Evolutionary conservation across 1,139 yeast genomes (phyloP).

Genomic region (Sugiyamaella pinicola): DNA sequence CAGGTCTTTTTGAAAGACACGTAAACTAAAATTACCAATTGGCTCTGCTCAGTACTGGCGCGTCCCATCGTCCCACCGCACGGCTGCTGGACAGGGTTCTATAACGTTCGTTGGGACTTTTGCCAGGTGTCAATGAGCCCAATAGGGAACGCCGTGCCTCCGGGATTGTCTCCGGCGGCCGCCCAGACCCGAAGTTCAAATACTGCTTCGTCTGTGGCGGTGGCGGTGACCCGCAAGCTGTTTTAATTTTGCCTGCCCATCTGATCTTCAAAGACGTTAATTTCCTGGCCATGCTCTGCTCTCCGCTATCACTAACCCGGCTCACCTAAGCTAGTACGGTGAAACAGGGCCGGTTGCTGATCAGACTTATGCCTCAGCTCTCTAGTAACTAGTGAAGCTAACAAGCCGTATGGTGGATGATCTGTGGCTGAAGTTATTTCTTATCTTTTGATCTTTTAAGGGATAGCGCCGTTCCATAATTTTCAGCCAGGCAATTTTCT

Average conservation of each 20-base stretch:
- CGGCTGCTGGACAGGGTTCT: slow-evolving; percentile 8
- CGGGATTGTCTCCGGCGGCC: neutral
- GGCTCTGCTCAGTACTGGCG: neutral
- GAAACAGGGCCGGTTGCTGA: no score
- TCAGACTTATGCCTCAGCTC: no score
- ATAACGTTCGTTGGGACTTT: slow-evolving; percentile 10
- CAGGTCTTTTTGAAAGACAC: slow-evolving; percentile 17
- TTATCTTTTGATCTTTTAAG: neutral
- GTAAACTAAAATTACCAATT: slow-evolving; percentile 5
- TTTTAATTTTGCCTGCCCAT: no score
- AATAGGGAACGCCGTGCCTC: neutral
- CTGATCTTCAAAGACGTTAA: no score
- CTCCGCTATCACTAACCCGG: no score
- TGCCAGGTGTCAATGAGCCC: slow-evolving; percentile 14
- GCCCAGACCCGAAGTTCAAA: no score
- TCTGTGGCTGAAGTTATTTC: neutral
- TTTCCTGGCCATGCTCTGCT: no score
- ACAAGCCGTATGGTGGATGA: neutral
- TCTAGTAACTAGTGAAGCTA: neutral
- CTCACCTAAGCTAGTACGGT: neutral
- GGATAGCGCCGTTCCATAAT: neutral
- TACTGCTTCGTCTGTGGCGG: no score
- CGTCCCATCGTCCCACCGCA: neutral
- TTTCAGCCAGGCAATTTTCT: neutral
- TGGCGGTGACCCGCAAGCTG: no score